phyloP scores from a whole-genome alignment of 2,329 filamentous ascomycete species.

The Verticillium nonalfalfae region DNA sequence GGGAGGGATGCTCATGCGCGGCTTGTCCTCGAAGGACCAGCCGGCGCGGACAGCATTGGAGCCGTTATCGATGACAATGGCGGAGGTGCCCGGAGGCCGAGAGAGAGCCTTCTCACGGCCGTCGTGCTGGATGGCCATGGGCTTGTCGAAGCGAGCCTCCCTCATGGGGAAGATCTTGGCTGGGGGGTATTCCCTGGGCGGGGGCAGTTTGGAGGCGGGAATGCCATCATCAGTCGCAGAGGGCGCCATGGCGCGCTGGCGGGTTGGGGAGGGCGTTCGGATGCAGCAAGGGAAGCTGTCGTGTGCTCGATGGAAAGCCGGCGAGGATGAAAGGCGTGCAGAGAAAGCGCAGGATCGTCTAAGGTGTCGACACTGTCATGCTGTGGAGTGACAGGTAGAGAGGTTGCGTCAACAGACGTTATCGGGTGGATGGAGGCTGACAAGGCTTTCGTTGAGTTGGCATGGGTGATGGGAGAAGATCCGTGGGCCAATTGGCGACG shows the following conservation, averaged over 20 bases:
- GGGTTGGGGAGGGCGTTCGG: neutral
- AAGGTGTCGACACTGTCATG: neutral
- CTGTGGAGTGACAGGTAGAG: neutral
- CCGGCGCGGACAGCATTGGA: constrained; percentile 86
- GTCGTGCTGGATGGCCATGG: constrained; percentile 49
- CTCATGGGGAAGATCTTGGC: constrained; percentile 54
- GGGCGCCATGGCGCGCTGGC: constrained; percentile 38
- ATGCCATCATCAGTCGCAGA: constrained; percentile 40
- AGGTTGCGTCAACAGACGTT: neutral
- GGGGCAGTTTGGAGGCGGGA: constrained; percentile 30
- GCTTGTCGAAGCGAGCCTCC: constrained; percentile 55
- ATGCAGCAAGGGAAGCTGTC: neutral
- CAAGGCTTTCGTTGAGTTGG: neutral
- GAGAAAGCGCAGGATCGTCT: neutral
- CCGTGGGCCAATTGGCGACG: neutral
- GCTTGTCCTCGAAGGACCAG: constrained; percentile 88
- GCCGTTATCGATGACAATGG: constrained; percentile 98
- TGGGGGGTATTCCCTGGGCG: constrained; percentile 41
- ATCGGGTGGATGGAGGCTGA: neutral
- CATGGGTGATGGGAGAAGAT: neutral
- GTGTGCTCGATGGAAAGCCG: neutral
- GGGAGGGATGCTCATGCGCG: constrained; percentile 74
- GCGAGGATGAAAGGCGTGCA: neutral
- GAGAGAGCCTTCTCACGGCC: constrained; percentile 65
- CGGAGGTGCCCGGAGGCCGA: constrained; percentile 47